Conservation (phyloP, 2,329 filamentous ascomycete species). For the Xylariaceae sp. region DNA sequence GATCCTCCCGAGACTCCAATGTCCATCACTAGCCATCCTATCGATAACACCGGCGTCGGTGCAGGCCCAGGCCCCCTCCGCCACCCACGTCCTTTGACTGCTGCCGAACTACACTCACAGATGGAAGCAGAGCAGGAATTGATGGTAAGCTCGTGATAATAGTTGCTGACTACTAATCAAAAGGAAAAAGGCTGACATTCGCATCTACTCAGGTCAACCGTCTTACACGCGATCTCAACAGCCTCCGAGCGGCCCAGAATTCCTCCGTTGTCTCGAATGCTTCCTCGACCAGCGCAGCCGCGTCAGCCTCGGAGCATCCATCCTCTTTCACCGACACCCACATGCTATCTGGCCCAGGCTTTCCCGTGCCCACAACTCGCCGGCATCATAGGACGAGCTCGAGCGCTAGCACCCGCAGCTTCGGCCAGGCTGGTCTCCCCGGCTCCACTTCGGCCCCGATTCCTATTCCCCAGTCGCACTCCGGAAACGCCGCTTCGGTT, state of each 20-base stretch:
- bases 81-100: constrained; percentile 82
- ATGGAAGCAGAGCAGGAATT: constrained; percentile 95
- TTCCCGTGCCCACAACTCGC: constrained; percentile 52
- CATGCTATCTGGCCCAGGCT: constrained; percentile 53
- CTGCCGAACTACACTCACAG: constrained; percentile 82
- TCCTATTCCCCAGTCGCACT: constrained; percentile 29
- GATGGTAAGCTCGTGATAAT: constrained; percentile 44
- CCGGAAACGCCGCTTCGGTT: constrained; percentile 37
- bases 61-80: constrained; percentile 69
- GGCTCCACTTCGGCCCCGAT: constrained; percentile 34
- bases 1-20: no score
- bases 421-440: constrained; percentile 40
- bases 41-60: constrained; percentile 46
- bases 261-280: constrained; percentile 62
- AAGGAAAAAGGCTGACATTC: background rate
- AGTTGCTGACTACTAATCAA: no score
- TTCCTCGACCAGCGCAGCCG: constrained; percentile 55
- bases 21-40: no score
- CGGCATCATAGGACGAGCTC: constrained; percentile 58
- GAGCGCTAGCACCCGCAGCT: constrained; percentile 49
- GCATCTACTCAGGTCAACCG: constrained; percentile 69
- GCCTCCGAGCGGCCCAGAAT: constrained; percentile 70
- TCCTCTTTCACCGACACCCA: constrained; percentile 45
- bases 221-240: constrained; percentile 79
- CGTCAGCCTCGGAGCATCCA: constrained; percentile 38